Base-by-base conservation (phyloP, 768 basidiomycete species). In the Dacryopinax primogenitus region DNA sequence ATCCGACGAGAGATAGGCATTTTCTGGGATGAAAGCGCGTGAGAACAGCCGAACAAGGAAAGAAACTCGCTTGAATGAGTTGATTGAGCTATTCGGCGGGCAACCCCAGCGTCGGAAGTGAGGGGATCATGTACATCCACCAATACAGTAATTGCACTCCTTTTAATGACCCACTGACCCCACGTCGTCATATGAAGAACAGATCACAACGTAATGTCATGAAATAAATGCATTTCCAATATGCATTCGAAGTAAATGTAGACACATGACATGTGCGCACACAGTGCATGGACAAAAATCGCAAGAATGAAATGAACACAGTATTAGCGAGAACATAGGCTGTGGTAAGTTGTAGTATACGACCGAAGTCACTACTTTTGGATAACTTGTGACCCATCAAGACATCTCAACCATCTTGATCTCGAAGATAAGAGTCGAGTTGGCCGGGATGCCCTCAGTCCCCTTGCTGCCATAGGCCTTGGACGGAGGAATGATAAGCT, bases 11-110 rank as follows among this genome's bases (percentile, higher is more conserved):
- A 39, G 58, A 33, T 65, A 92, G 89, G 91, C 92, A 0, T 93
- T 93, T 74, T 87, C 89, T 35, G 91, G 89, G 0, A 88, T 85
- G 71, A 86, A 86, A 70, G 80, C 80, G 41, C 86, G 79, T 9
- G 90, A 92, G 71, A 89, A 86, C 0, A 83, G 81, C 64, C 82
- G 85, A 34, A 83, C 89, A 69, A 88, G 84, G 75, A 85, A 84
- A 72, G 86, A 92, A 74, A 89, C 90, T 1, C 81, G 89, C 67
- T 75, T 92, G 41, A 87, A 91, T 80, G 90, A 88, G 69, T 79
- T 88, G 6, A 74, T 87, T 28, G 78, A 86, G 62, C 70, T 84
- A 18, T 84, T 84, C 66, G 81, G 83, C 23, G 70, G 79, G 63
- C 41, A 23, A 4, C 18, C 41, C 16, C 6, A 18, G 41, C n/a